phyloP scores from a whole-genome alignment of 495 filamentous ascomycete genomes.

The Jackrogersella multiformis region DNA sequence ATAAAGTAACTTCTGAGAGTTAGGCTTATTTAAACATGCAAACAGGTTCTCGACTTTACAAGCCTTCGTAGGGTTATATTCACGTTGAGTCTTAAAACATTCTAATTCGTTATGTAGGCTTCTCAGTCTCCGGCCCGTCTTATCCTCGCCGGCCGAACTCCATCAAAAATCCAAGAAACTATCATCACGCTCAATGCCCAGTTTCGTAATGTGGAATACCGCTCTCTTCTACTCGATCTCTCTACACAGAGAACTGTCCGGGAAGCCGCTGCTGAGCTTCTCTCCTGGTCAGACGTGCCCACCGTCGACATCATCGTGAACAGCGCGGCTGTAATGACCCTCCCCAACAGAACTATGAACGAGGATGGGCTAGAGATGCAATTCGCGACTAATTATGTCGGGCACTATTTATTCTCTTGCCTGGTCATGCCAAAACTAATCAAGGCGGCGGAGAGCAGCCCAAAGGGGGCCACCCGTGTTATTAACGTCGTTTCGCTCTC shows the following conservation, averaged over 20 bases:
- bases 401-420: constrained; percentile 65
- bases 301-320: constrained; percentile 58
- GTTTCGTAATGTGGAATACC: constrained; percentile 51
- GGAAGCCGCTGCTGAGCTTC: constrained; percentile 50
- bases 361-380: constrained; percentile 62
- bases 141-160: constrained; percentile 54
- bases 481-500: constrained; percentile 56
- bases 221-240: constrained; percentile 55
- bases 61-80: constrained; percentile 51
- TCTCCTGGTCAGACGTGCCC: constrained; percentile 50
- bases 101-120: constrained; percentile 40
- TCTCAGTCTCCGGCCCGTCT: constrained; percentile 54
- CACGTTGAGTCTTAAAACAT: background rate
- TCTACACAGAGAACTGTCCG: constrained; percentile 56
- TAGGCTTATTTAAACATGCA: constrained; percentile 1
- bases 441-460: constrained; percentile 47
- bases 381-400: constrained; percentile 66
- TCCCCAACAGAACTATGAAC: constrained; percentile 43
- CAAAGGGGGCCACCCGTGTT: constrained; percentile 52
- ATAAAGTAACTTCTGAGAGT: too few species aligned
- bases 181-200: constrained; percentile 49
- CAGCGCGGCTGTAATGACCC: constrained; percentile 57
- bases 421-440: constrained; percentile 58
- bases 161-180: constrained; percentile 50
- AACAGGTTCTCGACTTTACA: constrained; percentile 54